Evolutionary conservation across 116 monocot species (phyloP).

Genomic region (Zostera marina): DNA sequence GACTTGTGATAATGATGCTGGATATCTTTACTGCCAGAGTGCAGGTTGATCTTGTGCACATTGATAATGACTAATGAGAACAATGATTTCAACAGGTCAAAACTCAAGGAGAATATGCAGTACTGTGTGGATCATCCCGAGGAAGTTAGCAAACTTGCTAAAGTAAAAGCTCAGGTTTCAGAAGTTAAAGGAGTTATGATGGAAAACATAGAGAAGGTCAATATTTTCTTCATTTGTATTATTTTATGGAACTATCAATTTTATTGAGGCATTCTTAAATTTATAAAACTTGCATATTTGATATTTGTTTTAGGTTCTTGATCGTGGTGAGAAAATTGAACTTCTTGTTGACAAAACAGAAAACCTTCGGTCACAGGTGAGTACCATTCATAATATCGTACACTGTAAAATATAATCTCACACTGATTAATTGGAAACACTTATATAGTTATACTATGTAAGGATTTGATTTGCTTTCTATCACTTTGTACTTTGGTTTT

Average conservation of each 20-base stretch:
- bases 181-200: constrained; percentile 99
- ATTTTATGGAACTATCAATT: background rate
- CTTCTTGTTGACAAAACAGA: constrained; percentile 54
- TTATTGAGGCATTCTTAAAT: background rate
- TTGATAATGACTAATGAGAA: background rate
- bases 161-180: constrained; percentile 80
- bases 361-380: constrained; percentile 50
- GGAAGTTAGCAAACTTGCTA: constrained; percentile 76
- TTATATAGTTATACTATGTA: too few relatives aligned
- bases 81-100: constrained; percentile 27
- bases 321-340: constrained; percentile 60
- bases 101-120: constrained; percentile 78
- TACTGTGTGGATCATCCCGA: constrained; percentile 78
- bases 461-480: too few relatives aligned
- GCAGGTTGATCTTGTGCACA: too few relatives aligned
- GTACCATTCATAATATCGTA: background rate
- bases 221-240: background rate
- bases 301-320: constrained; percentile 33
- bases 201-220: constrained; percentile 98
- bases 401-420: too few relatives aligned
- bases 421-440: too few relatives aligned
- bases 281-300: background rate
- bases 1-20: too few relatives aligned
- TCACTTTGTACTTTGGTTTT: too few relatives aligned
- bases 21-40: too few relatives aligned